Evolutionary conservation across 441 rosid species (phyloP).

Genomic region (Brassica balearica): DNA sequence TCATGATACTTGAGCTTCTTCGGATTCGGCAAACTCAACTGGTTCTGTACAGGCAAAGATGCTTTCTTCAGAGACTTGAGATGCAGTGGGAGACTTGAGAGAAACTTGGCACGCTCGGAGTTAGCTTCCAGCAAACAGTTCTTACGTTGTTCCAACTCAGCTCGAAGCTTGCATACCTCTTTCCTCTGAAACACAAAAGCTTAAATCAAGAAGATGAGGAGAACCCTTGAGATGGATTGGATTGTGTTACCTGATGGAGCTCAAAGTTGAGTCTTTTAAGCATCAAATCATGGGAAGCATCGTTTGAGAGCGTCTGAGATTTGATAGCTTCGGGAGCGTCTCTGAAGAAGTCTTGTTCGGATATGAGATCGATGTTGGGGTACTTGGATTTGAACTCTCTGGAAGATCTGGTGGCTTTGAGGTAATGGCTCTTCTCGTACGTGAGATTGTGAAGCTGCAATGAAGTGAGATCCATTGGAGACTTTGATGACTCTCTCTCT

Average conservation of each 20-base stretch:
- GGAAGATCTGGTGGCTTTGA: slow-evolving; percentile 71
- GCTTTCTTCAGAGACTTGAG: slow-evolving; percentile 94
- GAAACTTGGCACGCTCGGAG: slow-evolving; percentile 85
- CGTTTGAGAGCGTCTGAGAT: slow-evolving; percentile 57
- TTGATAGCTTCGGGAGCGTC: slow-evolving; percentile 79
- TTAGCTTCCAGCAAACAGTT: slow-evolving; percentile 72
- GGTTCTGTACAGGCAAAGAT: slow-evolving; percentile 88
- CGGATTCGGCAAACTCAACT: slow-evolving; percentile 67
- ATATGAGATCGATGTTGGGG: slow-evolving; percentile 84
- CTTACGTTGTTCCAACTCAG: slow-evolving; percentile 67
- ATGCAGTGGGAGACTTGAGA: slow-evolving; percentile 82
- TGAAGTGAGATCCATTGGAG: slow-evolving; percentile 80
- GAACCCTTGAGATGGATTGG: too few species aligned
- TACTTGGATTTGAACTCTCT: slow-evolving; percentile 84
- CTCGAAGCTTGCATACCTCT: slow-evolving; percentile 79
- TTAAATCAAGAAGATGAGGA: too few species aligned
- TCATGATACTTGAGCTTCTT: slow-evolving; percentile 84
- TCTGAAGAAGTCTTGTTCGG: slow-evolving; percentile 74
- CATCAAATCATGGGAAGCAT: slow-evolving; percentile 77
- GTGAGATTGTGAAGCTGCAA: slow-evolving; percentile 84
- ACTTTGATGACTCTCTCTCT: slow-evolving; percentile 73
- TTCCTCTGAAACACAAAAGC: slow-evolving; percentile 55
- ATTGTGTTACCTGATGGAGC: slow-evolving; percentile 72
- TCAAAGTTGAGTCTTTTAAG: slow-evolving; percentile 85
- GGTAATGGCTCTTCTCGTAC: slow-evolving; percentile 66